Evolutionary conservation across 306 rosid genomes (phyloP).

Genomic region (Trichosanthes truncata): DNA sequence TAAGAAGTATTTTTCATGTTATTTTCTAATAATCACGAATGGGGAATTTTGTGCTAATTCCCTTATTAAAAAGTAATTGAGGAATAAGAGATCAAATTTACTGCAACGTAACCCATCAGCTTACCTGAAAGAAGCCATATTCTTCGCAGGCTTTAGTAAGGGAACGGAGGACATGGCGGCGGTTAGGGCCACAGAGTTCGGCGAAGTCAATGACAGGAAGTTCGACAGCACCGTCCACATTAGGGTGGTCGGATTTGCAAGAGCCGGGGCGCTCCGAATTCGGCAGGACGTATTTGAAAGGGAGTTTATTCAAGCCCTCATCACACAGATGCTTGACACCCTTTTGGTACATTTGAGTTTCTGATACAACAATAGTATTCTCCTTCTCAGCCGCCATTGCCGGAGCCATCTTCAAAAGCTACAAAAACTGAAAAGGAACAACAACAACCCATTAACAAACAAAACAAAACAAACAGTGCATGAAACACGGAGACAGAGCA

Average conservation of each 20-base stretch:
- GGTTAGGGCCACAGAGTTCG: constrained; percentile 45
- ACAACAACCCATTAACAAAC: background rate
- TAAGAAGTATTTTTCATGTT: too few relatives aligned
- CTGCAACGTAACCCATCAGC: background rate
- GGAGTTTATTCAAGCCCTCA: constrained; percentile 42
- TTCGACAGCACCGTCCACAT: background rate
- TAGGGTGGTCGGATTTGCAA: background rate
- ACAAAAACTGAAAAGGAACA: background rate
- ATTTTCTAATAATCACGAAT: too few relatives aligned
- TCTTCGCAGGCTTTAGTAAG: constrained; percentile 48
- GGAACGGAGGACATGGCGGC: constrained; percentile 43
- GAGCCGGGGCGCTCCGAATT: constrained; percentile 39
- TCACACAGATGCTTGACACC: constrained; percentile 67
- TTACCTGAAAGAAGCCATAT: constrained; percentile 78
- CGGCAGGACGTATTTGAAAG: constrained; percentile 55
- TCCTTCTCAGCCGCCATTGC: constrained; percentile 23
- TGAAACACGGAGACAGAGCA: background rate
- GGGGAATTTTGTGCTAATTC: too few relatives aligned
- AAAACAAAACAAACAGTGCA: background rate
- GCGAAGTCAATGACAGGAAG: constrained; percentile 66
- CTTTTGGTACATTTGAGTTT: constrained; percentile 27
- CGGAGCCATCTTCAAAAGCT: background rate
- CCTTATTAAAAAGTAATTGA: too few relatives aligned
- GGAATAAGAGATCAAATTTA: background rate
- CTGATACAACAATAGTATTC: constrained; percentile 8